Conservation (phyloP, 1,284 basidiomycete species). For the Trichosporon coremiiforme region DNA sequence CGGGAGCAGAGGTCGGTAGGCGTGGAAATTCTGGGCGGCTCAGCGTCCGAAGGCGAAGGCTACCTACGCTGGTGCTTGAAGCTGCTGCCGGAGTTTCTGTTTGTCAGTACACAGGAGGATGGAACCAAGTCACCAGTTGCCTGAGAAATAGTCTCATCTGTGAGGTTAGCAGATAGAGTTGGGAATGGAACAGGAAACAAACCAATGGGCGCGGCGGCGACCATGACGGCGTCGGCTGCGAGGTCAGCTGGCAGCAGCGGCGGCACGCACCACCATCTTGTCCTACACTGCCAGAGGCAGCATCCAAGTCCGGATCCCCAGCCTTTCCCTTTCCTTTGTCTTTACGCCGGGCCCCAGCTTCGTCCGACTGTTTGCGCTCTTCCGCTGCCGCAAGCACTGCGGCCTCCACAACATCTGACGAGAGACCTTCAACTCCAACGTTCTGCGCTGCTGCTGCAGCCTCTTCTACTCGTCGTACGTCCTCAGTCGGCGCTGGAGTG, state of each 20-base stretch:
- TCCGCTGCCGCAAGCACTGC: constrained; percentile 23
- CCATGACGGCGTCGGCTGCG: constrained; percentile 20
- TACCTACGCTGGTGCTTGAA: constrained; percentile 14
- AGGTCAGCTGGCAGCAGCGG: constrained; percentile 7
- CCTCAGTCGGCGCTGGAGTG: not conserved
- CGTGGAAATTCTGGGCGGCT: constrained; percentile 23
- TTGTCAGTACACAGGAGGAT: not conserved
- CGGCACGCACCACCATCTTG: not conserved
- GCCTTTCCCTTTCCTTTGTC: not conserved
- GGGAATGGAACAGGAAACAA: not conserved
- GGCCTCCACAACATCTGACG: constrained; percentile 22
- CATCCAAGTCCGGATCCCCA: too few species aligned
- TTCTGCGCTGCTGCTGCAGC: constrained; percentile 21
- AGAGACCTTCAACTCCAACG: constrained; percentile 16
- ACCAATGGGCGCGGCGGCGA: not conserved
- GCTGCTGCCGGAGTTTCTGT: not conserved
- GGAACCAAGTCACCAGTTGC: not conserved
- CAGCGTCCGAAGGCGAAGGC: constrained; percentile 17
- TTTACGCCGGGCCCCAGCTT: not conserved
- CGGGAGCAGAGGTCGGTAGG: constrained; percentile 40
- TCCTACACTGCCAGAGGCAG: not conserved
- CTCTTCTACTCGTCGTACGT: constrained; percentile 9
- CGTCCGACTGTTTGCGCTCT: constrained; percentile 19
- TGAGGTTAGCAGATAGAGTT: not conserved
- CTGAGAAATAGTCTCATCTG: not conserved